Evolutionary conservation across 805 yeast genomes (phyloP).

Genomic region (Nakazawaea wyomingensis): DNA sequence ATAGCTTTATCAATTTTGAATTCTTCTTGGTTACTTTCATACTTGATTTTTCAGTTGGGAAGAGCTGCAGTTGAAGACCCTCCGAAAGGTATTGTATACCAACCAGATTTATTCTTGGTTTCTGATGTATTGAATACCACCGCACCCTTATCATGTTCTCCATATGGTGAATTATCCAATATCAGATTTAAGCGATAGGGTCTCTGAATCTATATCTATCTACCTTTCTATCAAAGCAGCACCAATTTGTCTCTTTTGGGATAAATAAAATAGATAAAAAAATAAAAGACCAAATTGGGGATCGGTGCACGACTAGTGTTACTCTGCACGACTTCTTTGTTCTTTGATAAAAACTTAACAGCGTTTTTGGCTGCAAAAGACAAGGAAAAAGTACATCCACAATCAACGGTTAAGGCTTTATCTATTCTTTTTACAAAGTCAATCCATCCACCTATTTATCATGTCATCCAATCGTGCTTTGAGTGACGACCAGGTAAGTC

Average conservation of each 20-base stretch:
- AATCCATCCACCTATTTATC: background rate
- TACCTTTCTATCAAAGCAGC: too few relatives aligned
- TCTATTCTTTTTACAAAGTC: background rate
- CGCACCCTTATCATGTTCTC: background rate
- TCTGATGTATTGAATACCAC: slow-evolving; percentile 17
- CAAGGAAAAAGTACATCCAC: background rate
- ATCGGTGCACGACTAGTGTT: too few relatives aligned
- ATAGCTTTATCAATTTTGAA: slow-evolving; percentile 39
- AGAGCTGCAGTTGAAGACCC: slow-evolving; percentile 54
- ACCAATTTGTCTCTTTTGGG: background rate
- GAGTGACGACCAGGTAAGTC: slow-evolving; percentile 45
- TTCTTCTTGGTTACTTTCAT: slow-evolving; percentile 25
- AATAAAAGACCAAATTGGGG: too few relatives aligned
- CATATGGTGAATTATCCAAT: background rate
- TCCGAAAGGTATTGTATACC: slow-evolving; percentile 76
- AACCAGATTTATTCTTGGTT: slow-evolving; percentile 63
- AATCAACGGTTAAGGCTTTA: background rate
- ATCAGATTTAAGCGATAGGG: too few relatives aligned
- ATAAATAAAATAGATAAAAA: too few relatives aligned
- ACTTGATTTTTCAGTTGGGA: slow-evolving; percentile 32
- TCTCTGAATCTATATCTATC: too few relatives aligned
- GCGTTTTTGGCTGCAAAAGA: background rate
- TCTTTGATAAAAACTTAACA: background rate
- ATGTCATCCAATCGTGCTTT: slow-evolving; percentile 32
- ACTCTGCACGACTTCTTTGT: background rate